A percentile compares a stretch with the other conserved stretches of the same genome.
phyloP scores from a whole-genome alignment of 2,329 filamentous ascomycete species.

The Curvularia sp. region DNA sequence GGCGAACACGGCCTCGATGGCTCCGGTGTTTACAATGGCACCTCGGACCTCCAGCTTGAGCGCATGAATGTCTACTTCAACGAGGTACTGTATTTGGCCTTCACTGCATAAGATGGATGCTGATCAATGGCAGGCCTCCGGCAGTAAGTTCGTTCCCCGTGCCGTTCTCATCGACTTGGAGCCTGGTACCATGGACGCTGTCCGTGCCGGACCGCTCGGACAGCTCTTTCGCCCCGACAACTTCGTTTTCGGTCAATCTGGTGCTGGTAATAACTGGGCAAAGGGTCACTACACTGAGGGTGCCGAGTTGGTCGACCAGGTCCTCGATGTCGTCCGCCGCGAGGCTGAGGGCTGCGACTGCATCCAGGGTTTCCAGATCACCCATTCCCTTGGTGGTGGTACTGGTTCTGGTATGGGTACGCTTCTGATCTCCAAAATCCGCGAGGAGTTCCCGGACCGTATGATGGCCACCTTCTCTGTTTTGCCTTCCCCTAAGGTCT shows the following conservation, averaged over 20 bases:
- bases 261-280: constrained; percentile 99
- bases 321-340: constrained; percentile 96
- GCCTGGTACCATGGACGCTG: constrained; percentile 99
- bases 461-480: constrained; percentile 99
- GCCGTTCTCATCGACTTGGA: constrained; percentile 99
- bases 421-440: constrained; percentile 99
- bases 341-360: constrained; percentile 99
- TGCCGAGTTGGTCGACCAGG: constrained; percentile 97
- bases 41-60: constrained; percentile 98
- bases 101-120: constrained; percentile 21
- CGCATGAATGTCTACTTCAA: constrained; percentile 99
- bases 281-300: constrained; percentile 99
- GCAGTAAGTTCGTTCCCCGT: constrained; percentile 99
- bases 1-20: constrained; percentile 92
- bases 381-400: constrained; percentile 99
- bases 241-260: constrained; percentile 99
- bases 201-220: constrained; percentile 96
- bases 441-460: constrained; percentile 99
- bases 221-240: constrained; percentile 99
- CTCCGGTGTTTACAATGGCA: constrained; percentile 97
- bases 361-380: constrained; percentile 99
- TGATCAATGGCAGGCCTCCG: constrained; percentile 71
- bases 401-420: constrained; percentile 99
- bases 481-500: constrained; percentile 98
- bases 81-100: constrained; percentile 65